phyloP scores from a whole-genome alignment of 805 yeast species.

The Nakazawaea anatomiae region DNA sequence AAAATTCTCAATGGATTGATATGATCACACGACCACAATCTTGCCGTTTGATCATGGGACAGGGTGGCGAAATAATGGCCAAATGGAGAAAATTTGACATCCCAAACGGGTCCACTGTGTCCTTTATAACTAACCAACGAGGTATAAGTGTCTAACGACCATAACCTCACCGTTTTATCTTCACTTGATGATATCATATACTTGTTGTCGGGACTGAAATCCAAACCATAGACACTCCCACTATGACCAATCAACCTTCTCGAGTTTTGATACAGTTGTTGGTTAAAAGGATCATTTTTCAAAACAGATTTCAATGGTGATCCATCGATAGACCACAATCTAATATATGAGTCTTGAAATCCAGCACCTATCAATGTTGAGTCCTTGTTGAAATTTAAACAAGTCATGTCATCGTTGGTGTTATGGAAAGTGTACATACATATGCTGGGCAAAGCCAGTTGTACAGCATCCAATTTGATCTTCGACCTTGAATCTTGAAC shows the following conservation, averaged over 20 bases:
- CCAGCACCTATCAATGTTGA: constrained; percentile 89
- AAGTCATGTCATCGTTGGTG: constrained; percentile 83
- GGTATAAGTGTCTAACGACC: constrained; percentile 91
- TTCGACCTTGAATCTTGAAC: constrained; percentile 80
- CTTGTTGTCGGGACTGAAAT: constrained; percentile 86
- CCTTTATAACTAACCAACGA: constrained; percentile 93
- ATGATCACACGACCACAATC: constrained; percentile 97
- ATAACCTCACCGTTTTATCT: constrained; percentile 85
- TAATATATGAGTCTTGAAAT: constrained; percentile 85
- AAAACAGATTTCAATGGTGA: constrained; percentile 64
- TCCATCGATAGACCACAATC: constrained; percentile 92
- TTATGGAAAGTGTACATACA: constrained; percentile 98
- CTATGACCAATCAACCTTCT: constrained; percentile 81
- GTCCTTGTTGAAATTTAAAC: constrained; percentile 82
- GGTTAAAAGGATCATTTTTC: constrained; percentile 47
- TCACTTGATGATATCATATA: constrained; percentile 80
- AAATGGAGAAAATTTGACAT: constrained; percentile 86
- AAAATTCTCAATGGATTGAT: constrained; percentile 92
- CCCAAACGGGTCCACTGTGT: constrained; percentile 97
- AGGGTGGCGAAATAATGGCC: constrained; percentile 99
- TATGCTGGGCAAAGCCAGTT: constrained; percentile 85
- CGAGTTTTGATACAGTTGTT: constrained; percentile 23
- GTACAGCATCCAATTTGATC: constrained; percentile 61
- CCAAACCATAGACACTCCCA: constrained; percentile 87
- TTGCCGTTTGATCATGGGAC: constrained; percentile 95